These are phyloP conservation scores for Tagetes erecta DNA, from an alignment of 129 eudicot genomes.

Conservation along the genomic window DNA sequence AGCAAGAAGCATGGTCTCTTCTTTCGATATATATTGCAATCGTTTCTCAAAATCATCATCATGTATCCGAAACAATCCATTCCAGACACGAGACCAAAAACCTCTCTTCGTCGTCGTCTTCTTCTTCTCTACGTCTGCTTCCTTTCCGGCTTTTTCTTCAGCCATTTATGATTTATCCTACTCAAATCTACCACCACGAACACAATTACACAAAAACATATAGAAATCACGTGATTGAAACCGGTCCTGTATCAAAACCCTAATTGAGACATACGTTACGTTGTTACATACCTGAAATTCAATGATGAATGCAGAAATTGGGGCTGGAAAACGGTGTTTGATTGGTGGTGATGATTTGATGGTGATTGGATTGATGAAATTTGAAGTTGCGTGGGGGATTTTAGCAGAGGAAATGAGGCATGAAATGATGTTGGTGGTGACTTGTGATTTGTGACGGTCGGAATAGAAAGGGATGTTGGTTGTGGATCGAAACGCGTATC, in stretches of 20 bases:
- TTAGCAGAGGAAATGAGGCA: not conserved
- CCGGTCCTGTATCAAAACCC: slow-evolving; percentile 7
- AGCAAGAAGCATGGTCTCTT: slow-evolving; percentile 68
- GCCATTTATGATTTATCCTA: slow-evolving; percentile 29
- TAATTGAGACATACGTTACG: slow-evolving; percentile 8
- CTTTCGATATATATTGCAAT: slow-evolving; percentile 68
- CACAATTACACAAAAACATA: slow-evolving; percentile 8
- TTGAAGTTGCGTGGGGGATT: slow-evolving; percentile 1
- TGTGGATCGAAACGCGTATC: not conserved
- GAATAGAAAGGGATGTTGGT: not conserved
- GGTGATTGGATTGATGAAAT: slow-evolving; percentile 10
- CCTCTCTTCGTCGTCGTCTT: slow-evolving; percentile 49
- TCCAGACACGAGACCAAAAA: slow-evolving; percentile 69
- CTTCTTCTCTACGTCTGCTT: slow-evolving; percentile 36
- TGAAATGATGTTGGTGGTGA: slow-evolving; percentile 17
- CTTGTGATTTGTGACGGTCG: slow-evolving; percentile 4
- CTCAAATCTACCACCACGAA: slow-evolving; percentile 7
- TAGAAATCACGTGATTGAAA: not conserved
- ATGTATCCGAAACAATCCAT: slow-evolving; percentile 58
- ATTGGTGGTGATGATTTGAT: not conserved
- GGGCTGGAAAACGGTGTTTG: not conserved
- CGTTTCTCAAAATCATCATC: slow-evolving; percentile 84
- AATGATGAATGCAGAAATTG: slow-evolving; percentile 6
- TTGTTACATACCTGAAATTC: slow-evolving; percentile 20
- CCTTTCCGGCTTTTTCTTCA: slow-evolving; percentile 37